Percentiles rank a stretch among this genome's conserved stretches.
phyloP scores from a whole-genome alignment of 345 rosid species.

The Clarkia xantiana region DNA sequence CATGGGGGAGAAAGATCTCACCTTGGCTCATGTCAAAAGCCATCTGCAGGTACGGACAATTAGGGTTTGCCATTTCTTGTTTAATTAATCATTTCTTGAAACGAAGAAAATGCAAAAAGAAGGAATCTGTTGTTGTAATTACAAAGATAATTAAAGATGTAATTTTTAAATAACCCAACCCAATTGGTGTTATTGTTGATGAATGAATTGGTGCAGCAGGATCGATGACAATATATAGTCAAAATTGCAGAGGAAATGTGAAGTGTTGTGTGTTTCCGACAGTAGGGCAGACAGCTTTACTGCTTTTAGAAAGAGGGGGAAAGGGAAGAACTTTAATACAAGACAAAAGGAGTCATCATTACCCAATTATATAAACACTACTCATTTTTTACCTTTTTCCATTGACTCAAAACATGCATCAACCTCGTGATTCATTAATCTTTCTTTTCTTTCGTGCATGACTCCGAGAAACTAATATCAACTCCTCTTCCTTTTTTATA shows the following conservation, averaged over 20 bases:
- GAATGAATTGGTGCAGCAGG: too few relatives aligned
- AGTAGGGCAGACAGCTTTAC: slow-evolving; percentile 24
- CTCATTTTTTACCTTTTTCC: slow-evolving; percentile 13
- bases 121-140: too few relatives aligned
- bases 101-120: too few relatives aligned
- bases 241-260: not conserved
- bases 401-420: slow-evolving; percentile 26
- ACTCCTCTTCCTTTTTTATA: not conserved
- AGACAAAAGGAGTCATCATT: slow-evolving; percentile 63
- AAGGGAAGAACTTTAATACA: slow-evolving; percentile 8
- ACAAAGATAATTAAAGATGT: too few relatives aligned
- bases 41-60: slow-evolving; percentile 57
- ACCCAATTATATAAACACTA: slow-evolving; percentile 49
- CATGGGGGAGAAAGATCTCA: slow-evolving; percentile 85
- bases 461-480: slow-evolving; percentile 13
- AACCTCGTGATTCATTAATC: slow-evolving; percentile 53
- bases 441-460: slow-evolving; percentile 12
- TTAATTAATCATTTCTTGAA: not conserved
- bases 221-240: too few relatives aligned
- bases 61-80: not conserved
- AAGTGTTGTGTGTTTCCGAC: slow-evolving; percentile 5
- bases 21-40: slow-evolving; percentile 83
- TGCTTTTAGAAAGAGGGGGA: slow-evolving; percentile 16
- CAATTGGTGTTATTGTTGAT: too few relatives aligned
- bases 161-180: too few relatives aligned